These are phyloP conservation scores for Polychaeton citri DNA, from an alignment of 2,329 filamentous ascomycete species.

Conservation along the genomic window DNA sequence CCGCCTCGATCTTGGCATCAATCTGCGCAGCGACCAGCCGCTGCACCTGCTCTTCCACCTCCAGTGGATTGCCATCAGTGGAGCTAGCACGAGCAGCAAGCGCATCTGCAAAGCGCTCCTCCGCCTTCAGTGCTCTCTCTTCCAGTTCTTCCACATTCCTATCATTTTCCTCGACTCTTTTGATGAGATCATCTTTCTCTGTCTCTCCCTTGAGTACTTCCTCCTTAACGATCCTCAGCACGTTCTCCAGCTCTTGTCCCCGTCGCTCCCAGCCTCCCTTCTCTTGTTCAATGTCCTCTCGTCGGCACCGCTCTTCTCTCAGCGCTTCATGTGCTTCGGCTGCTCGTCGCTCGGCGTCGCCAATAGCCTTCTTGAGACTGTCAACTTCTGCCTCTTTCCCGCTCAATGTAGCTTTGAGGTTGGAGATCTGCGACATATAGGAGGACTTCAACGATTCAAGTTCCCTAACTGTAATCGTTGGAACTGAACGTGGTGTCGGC, in stretches of 20 bases:
- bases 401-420: constrained; percentile 79
- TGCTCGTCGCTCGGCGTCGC: constrained; percentile 82
- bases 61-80: constrained; percentile 16
- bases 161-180: constrained; percentile 64
- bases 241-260: constrained; percentile 70
- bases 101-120: constrained; percentile 51
- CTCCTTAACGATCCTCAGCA: constrained; percentile 66
- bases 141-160: constrained; percentile 61
- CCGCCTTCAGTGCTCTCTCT: constrained; percentile 59
- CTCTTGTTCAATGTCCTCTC: constrained; percentile 61
- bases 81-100: constrained; percentile 16
- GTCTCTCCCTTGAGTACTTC: constrained; percentile 66
- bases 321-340: constrained; percentile 74
- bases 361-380: constrained; percentile 74
- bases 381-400: constrained; percentile 87
- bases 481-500: constrained; percentile 82
- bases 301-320: constrained; percentile 58
- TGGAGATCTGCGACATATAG: constrained; percentile 85
- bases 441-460: constrained; percentile 83
- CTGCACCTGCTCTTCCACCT: constrained; percentile 31
- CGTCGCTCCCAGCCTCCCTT: constrained; percentile 74
- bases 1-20: constrained; percentile 71
- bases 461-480: constrained; percentile 81
- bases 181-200: constrained; percentile 68
- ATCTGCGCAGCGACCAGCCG: constrained; percentile 49